Evolutionary conservation across 2,329 filamentous ascomycete genomes (phyloP).

Genomic region (Aspergillus aculeatus): DNA sequence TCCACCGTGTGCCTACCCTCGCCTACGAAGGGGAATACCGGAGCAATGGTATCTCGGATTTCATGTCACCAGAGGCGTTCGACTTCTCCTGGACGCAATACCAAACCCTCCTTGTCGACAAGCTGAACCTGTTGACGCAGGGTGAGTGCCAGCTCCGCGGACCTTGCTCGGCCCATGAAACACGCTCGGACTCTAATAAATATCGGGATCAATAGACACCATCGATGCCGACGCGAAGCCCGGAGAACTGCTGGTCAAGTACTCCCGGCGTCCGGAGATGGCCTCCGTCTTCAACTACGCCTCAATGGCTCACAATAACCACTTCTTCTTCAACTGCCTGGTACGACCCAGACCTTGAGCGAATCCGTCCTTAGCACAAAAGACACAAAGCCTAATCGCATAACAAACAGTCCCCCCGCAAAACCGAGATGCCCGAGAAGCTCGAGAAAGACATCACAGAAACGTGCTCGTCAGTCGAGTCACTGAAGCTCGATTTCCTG

Average conservation of each 20-base stretch:
- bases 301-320: constrained; percentile 92
- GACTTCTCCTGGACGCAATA: constrained; percentile 79
- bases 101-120: constrained; percentile 69
- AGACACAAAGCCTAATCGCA: constrained; percentile 12
- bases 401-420: constrained; percentile 37
- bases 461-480: constrained; percentile 80
- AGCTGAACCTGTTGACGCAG: constrained; percentile 70
- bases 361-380: neutral
- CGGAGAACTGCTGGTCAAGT: constrained; percentile 69
- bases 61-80: constrained; percentile 70
- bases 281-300: constrained; percentile 92
- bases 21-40: constrained; percentile 47
- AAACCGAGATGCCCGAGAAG: constrained; percentile 53
- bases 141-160: constrained; percentile 54
- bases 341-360: constrained; percentile 26
- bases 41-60: constrained; percentile 61
- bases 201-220: constrained; percentile 53
- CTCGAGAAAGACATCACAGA: constrained; percentile 62
- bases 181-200: neutral
- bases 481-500: constrained; percentile 75
- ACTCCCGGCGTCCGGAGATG: constrained; percentile 72
- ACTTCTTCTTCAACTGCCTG: constrained; percentile 53
- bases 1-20: constrained; percentile 52
- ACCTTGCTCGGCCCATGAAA: neutral
- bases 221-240: constrained; percentile 60